These are phyloP conservation scores for Dioscorea zingiberensis DNA, from an alignment of 106 monocot genomes.

Conservation along the genomic window DNA sequence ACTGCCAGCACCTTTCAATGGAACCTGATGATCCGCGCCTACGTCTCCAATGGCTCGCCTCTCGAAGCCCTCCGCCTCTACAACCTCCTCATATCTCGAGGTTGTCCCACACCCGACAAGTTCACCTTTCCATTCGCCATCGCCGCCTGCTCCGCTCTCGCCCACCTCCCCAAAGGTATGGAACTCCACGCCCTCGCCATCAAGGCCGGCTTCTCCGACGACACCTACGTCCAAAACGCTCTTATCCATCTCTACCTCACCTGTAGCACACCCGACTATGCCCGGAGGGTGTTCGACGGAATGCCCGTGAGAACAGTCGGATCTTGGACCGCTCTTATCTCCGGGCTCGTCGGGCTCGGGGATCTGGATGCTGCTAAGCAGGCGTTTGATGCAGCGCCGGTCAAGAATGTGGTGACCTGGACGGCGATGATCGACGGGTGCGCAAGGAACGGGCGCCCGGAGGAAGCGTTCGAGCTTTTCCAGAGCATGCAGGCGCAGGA, in stretches of 20 bases:
- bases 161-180: conserved; percentile 16
- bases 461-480: conserved; percentile 57
- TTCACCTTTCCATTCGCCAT: conserved; percentile 60
- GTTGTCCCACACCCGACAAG: conserved; percentile 30
- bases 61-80: conserved; percentile 30
- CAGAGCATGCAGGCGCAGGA: conserved; percentile 35
- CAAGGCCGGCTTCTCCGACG: conserved; percentile 35
- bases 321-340: conserved; percentile 52
- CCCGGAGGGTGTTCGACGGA: conserved; percentile 34
- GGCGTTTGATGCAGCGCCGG: conserved; percentile 49
- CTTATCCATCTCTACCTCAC: conserved; percentile 43
- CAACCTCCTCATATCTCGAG: conserved; percentile 24
- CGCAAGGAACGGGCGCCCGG: conserved; percentile 32
- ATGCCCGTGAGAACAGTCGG: conserved; percentile 49
- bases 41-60: conserved; percentile 24
- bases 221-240: conserved; percentile 38
- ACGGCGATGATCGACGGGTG: conserved; percentile 57
- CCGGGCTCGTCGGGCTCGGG: conserved; percentile 30
- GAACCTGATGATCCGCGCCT: conserved; percentile 45
- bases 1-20: conserved; percentile 24
- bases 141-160: conserved; percentile 24
- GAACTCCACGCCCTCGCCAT: conserved; percentile 47
- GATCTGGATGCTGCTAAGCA: conserved; percentile 28
- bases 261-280: conserved; percentile 12
- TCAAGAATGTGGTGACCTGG: conserved; percentile 57